Percentiles rank a stretch among this genome's conserved stretches.
Evolutionary conservation across 2,329 filamentous ascomycete species (phyloP).

Genomic region (Blastomyces silverae): DNA sequence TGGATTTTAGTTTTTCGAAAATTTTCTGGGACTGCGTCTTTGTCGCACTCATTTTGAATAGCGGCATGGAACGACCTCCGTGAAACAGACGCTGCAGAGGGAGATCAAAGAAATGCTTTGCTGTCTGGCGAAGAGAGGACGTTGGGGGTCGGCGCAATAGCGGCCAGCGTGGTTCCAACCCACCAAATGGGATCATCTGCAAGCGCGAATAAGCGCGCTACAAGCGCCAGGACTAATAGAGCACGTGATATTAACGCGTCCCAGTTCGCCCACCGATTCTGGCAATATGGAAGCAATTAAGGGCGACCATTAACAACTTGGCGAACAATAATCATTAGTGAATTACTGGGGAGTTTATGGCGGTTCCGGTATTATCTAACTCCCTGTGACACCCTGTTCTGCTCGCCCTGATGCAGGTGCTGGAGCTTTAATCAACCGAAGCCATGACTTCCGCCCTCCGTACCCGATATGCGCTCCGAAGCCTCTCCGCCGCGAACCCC

Average conservation of each 20-base stretch:
- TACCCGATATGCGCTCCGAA: slow-evolving; percentile 20
- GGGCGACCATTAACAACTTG: not conserved
- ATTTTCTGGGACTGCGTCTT: slow-evolving; percentile 96
- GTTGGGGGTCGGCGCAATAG: not conserved
- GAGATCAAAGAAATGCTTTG: not conserved
- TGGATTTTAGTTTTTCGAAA: slow-evolving; percentile 94
- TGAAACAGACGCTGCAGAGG: not conserved
- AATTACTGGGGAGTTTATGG: not conserved
- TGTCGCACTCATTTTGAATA: slow-evolving; percentile 58
- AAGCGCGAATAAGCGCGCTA: not conserved
- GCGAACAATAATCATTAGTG: not conserved
- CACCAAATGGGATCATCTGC: not conserved
- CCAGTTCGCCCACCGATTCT: not conserved
- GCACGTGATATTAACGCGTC: not conserved
- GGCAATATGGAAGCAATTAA: not conserved
- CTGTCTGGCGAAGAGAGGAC: slow-evolving; percentile 20
- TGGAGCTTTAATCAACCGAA: not conserved
- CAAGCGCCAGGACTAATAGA: no score
- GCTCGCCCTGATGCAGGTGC: not conserved
- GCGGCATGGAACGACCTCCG: not conserved
- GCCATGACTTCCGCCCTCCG: slow-evolving; percentile 8
- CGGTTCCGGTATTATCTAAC: not conserved
- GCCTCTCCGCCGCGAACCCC: slow-evolving; percentile 32
- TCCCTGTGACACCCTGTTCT: not conserved
- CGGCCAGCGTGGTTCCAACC: slow-evolving; percentile 11